Conservation (phyloP, 257 asterid genomes). For the Solanum gracilifrons region DNA sequence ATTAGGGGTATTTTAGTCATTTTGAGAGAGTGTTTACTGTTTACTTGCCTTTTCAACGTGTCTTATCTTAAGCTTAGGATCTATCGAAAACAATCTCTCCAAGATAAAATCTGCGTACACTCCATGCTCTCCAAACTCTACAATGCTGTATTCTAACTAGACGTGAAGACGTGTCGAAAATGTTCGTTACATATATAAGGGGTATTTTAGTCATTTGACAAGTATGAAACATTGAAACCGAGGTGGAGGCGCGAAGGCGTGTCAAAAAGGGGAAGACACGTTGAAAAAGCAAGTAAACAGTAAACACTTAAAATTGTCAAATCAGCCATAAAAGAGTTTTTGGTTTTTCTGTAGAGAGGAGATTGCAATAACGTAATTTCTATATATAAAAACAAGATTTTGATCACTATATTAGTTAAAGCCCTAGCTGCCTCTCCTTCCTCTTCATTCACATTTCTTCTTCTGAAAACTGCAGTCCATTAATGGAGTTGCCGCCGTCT, state of each 20-base stretch:
- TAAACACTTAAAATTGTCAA: conserved; percentile 8
- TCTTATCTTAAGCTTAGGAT: no score
- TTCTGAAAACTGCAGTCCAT: neutral
- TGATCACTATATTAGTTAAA: neutral
- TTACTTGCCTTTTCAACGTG: no score
- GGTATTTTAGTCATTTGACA: neutral
- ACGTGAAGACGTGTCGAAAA: neutral
- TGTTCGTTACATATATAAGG: neutral
- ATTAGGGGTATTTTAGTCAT: no score
- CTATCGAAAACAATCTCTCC: no score
- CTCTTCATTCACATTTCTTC: neutral
- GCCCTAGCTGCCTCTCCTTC: neutral
- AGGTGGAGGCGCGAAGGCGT: conserved; percentile 1
- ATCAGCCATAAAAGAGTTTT: neutral
- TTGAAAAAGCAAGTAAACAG: neutral
- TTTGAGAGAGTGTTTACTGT: no score
- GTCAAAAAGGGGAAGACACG: neutral
- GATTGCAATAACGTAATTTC: neutral
- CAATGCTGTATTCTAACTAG: no score
- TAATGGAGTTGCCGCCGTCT: conserved; percentile 71
- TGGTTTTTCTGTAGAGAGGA: conserved; percentile 14
- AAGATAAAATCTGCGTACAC: no score
- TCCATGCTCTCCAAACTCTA: no score
- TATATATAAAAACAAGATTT: neutral
- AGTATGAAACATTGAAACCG: neutral